Evolutionary conservation across 1,284 basidiomycete species (phyloP).

Genomic region (Marasmius tenuissimus): DNA sequence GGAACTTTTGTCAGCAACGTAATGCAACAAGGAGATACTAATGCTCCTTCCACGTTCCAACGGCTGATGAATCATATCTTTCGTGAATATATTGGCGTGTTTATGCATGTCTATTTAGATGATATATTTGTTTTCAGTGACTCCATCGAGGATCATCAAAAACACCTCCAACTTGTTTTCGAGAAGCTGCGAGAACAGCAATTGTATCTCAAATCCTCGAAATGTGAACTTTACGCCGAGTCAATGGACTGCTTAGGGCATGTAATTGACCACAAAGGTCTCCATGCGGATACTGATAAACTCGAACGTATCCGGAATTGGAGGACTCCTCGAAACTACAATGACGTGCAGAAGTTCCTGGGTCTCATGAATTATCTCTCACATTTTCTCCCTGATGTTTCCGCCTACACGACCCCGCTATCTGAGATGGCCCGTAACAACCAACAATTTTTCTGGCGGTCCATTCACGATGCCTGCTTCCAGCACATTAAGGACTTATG

Average conservation of each 20-base stretch:
- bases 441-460: constrained; percentile 11
- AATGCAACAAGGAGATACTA: constrained; percentile 15
- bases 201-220: constrained; percentile 25
- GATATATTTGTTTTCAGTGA: too few species aligned
- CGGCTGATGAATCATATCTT: constrained; percentile 24
- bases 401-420: constrained; percentile 24
- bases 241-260: constrained; percentile 31
- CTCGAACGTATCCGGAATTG: constrained; percentile 26
- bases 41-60: constrained; percentile 22
- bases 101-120: too few species aligned
- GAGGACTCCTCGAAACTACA: constrained; percentile 28
- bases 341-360: constrained; percentile 40
- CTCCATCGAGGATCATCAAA: constrained; percentile 15
- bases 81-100: constrained; percentile 21
- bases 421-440: constrained; percentile 13
- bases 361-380: constrained; percentile 41
- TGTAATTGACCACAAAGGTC: constrained; percentile 26
- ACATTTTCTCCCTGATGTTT: constrained; percentile 36
- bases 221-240: constrained; percentile 30
- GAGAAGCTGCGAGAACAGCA: constrained; percentile 14
- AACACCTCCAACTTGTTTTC: constrained; percentile 18
- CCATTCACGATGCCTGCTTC: constrained; percentile 12
- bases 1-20: constrained; percentile 19
- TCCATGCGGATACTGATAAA: constrained; percentile 26
- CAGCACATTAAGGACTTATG: constrained; percentile 13